A percentile compares a stretch with the other conserved stretches of the same genome.
These are phyloP conservation scores for Colletotrichum horii DNA, from an alignment of 2,329 filamentous ascomycete species.

Conservation along the genomic window DNA sequence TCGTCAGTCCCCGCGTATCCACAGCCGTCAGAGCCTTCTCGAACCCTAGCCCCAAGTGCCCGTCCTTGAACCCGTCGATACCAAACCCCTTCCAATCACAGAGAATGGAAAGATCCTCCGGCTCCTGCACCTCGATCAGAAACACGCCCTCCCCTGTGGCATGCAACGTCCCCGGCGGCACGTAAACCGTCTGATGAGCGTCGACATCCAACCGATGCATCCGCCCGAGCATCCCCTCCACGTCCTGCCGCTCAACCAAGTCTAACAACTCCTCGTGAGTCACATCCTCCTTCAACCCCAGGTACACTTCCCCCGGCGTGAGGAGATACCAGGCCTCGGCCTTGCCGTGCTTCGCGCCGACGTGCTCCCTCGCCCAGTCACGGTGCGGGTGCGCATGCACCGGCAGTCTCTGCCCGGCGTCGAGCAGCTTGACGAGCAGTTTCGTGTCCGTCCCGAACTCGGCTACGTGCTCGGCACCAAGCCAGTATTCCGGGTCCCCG, in stretches of 20 bases:
- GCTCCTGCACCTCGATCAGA: not conserved
- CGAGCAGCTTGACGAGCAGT: slow-evolving; percentile 27
- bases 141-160: not conserved
- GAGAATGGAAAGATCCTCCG: not conserved
- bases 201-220: not conserved
- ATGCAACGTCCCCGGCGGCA: not conserved
- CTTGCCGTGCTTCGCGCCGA: slow-evolving; percentile 23
- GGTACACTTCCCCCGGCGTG: not conserved
- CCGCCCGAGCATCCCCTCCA: not conserved
- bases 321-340: slow-evolving; percentile 19
- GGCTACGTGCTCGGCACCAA: not conserved
- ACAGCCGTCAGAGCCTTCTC: not conserved
- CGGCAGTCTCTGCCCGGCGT: slow-evolving; percentile 25
- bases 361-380: slow-evolving; percentile 23
- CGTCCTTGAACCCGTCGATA: not conserved
- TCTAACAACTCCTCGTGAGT: not conserved
- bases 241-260: not conserved
- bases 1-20: not conserved
- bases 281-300: not conserved
- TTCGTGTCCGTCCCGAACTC: slow-evolving; percentile 17
- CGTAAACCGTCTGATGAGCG: not conserved
- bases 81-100: not conserved
- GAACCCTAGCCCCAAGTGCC: not conserved
- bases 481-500: not conserved
- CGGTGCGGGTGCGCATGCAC: slow-evolving; percentile 26